These are phyloP conservation scores for Pythium apleroticum DNA, from an alignment of 352 stramenopile genomes.

Conservation along the genomic window DNA sequence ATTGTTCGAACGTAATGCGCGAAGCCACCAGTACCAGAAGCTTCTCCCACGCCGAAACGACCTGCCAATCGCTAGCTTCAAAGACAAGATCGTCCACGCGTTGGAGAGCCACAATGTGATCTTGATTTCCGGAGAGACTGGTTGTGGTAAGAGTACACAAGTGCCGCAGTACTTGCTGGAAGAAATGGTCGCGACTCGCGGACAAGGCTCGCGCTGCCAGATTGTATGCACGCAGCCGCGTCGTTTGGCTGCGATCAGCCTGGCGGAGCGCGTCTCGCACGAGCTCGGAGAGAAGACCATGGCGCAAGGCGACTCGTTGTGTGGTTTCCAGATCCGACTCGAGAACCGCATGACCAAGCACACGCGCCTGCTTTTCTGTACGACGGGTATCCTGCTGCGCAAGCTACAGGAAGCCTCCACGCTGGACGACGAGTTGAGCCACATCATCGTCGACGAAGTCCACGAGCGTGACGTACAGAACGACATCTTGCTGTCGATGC, in stretches of 20 bases:
- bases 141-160: conserved; percentile 95
- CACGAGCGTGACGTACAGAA: conserved; percentile 95
- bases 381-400: conserved; percentile 93
- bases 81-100: conserved; percentile 76
- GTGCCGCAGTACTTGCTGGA: conserved; percentile 97
- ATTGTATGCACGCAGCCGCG: conserved; percentile 97
- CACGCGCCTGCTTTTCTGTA: conserved; percentile 94
- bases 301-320: conserved; percentile 57
- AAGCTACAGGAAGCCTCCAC: conserved; percentile 85
- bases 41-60: conserved; percentile 46
- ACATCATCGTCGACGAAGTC: conserved; percentile 98
- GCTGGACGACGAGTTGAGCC: conserved; percentile 86
- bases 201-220: conserved; percentile 76
- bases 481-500: conserved; percentile 90
- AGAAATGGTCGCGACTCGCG: conserved; percentile 65
- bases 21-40: conserved; percentile 18
- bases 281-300: conserved; percentile 88
- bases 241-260: conserved; percentile 94
- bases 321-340: conserved; percentile 93
- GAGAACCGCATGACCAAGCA: conserved; percentile 84
- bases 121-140: conserved; percentile 94
- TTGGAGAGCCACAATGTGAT: conserved; percentile 88
- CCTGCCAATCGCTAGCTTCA: conserved; percentile 82
- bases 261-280: conserved; percentile 92
- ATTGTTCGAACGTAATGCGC: conserved; percentile 17